A percentile compares a stretch with the other conserved stretches of the same genome.
Conservation (phyloP, 495 filamentous ascomycete genomes). For the Aspergillus asperescens region DNA sequence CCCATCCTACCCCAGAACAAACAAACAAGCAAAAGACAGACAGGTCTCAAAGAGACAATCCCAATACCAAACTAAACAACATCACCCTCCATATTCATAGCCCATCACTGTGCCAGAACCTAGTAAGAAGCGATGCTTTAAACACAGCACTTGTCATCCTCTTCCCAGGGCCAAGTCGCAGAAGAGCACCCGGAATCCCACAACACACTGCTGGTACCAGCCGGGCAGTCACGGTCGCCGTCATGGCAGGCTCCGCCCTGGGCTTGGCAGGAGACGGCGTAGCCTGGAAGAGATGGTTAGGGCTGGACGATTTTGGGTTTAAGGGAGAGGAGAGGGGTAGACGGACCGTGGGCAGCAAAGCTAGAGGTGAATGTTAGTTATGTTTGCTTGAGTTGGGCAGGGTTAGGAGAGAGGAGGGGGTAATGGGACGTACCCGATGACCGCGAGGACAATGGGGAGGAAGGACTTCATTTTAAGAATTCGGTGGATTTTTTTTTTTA, state of each 20-base stretch:
- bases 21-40: too few relatives aligned
- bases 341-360: slow-evolving; percentile 10
- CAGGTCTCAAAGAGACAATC: too few relatives aligned
- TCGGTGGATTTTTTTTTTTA: background rate
- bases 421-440: background rate
- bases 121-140: background rate
- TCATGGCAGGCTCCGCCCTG: slow-evolving; percentile 8
- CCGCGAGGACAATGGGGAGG: background rate
- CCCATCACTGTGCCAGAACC: too few relatives aligned
- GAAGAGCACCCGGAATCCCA: slow-evolving; percentile 5
- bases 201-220: background rate
- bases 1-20: too few relatives aligned
- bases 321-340: background rate
- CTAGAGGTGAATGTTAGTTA: background rate
- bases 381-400: background rate
- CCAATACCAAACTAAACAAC: too few relatives aligned
- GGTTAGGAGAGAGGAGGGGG: background rate
- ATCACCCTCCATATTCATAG: too few relatives aligned
- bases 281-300: background rate
- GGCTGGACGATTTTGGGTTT: background rate
- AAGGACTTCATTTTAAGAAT: slow-evolving; percentile 4
- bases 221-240: slow-evolving; percentile 7
- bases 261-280: slow-evolving; percentile 6
- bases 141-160: slow-evolving; percentile 11
- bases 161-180: slow-evolving; percentile 1